phyloP scores from a whole-genome alignment of 2,329 filamentous ascomycete species.

The Aspergillus aculeatus region DNA sequence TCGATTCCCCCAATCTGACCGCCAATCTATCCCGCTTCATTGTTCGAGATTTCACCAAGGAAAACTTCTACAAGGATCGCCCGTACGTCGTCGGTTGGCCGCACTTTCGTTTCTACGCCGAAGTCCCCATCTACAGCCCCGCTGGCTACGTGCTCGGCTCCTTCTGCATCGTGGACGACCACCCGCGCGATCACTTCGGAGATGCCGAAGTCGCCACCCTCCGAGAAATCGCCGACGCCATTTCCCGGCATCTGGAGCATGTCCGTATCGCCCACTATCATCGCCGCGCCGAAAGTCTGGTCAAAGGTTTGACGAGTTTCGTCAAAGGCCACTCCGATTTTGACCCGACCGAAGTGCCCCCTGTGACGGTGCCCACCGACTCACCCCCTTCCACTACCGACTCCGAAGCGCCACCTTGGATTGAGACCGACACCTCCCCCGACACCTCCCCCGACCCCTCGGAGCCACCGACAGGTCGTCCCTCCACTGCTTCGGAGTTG shows the following conservation, averaged over 20 bases:
- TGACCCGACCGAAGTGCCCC: conserved; percentile 20
- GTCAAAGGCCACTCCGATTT: conserved; percentile 43
- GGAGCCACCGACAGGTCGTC: background rate
- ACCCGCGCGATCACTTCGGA: conserved; percentile 47
- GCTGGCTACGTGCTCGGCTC: conserved; percentile 57
- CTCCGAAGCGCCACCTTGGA: background rate
- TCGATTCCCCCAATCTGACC: conserved; percentile 25
- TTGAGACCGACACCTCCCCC: background rate
- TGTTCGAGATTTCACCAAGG: conserved; percentile 34
- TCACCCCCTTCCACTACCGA: background rate
- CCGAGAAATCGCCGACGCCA: conserved; percentile 55
- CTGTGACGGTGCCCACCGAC: conserved; percentile 8
- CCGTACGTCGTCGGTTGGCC: conserved; percentile 32
- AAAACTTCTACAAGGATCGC: conserved; percentile 36
- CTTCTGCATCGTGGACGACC: conserved; percentile 58
- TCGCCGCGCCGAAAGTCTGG: conserved; percentile 56
- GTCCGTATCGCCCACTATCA: conserved; percentile 55
- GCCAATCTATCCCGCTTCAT: conserved; percentile 33
- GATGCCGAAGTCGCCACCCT: conserved; percentile 45
- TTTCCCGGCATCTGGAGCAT: conserved; percentile 60
- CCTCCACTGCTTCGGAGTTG: conserved; percentile 4
- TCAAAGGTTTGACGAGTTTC: conserved; percentile 54
- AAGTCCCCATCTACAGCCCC: conserved; percentile 58
- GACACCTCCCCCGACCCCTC: background rate
- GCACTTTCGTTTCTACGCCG: conserved; percentile 51